These are phyloP conservation scores for Ceratocystis lukuohia DNA, from an alignment of 2,329 filamentous ascomycete species.

Conservation along the genomic window DNA sequence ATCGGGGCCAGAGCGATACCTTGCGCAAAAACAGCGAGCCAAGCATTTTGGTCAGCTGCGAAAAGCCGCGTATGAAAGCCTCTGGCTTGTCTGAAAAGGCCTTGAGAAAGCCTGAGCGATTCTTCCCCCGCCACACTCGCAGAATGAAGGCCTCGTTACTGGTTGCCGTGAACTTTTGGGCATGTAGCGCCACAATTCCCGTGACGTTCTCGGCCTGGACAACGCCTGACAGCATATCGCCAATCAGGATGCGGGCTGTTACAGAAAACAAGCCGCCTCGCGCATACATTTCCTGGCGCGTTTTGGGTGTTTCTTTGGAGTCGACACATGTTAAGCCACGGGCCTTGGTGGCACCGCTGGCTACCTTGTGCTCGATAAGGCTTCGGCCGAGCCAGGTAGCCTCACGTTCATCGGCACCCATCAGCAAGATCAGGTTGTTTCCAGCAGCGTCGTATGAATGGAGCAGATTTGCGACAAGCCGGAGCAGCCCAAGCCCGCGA, in stretches of 20 bases:
- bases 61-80: slow-evolving; percentile 76
- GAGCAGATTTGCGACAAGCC: slow-evolving; percentile 86
- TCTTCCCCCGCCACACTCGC: slow-evolving; percentile 84
- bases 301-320: slow-evolving; percentile 82
- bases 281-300: slow-evolving; percentile 82
- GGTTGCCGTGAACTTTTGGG: slow-evolving; percentile 73
- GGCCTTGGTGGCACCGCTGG: slow-evolving; percentile 53
- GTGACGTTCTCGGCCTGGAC: slow-evolving; percentile 75
- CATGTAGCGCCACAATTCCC: slow-evolving; percentile 75
- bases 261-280: slow-evolving; percentile 88
- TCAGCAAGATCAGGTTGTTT: slow-evolving; percentile 78
- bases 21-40: slow-evolving; percentile 82
- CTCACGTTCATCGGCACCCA: slow-evolving; percentile 82
- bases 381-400: slow-evolving; percentile 97
- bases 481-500: slow-evolving; percentile 79
- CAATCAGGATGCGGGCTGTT: slow-evolving; percentile 86
- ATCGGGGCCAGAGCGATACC: slow-evolving; percentile 81
- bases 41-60: slow-evolving; percentile 80
- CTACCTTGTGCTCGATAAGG: slow-evolving; percentile 83
- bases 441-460: slow-evolving; percentile 95
- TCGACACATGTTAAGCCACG: slow-evolving; percentile 85
- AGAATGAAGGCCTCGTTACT: slow-evolving; percentile 91
- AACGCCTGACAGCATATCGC: slow-evolving; percentile 76
- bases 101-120: slow-evolving; percentile 86
- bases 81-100: slow-evolving; percentile 92